Evolutionary conservation across 176 grass and related monocot species (phyloP).

Genomic region (Musa schizocarpa): DNA sequence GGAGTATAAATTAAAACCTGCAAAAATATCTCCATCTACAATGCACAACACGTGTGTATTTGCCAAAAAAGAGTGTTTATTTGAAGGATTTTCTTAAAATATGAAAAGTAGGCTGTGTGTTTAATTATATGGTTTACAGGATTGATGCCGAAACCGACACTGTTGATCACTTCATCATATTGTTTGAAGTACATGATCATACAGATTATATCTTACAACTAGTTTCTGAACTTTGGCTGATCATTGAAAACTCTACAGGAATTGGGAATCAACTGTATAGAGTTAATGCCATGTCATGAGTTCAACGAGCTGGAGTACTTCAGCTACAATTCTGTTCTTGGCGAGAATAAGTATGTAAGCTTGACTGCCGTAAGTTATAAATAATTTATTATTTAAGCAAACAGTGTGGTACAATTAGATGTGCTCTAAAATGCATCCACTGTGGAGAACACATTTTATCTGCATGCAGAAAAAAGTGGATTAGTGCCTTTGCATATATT

Average conservation of each 20-base stretch:
- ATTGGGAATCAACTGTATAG: constrained; percentile 88
- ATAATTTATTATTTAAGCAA: constrained; percentile 3
- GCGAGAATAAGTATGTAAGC: constrained; percentile 54
- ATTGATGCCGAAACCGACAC: no score
- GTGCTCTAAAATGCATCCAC: neutral
- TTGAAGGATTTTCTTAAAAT: neutral
- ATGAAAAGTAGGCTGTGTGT: no score
- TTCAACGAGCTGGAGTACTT: constrained; percentile 93
- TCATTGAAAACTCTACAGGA: constrained; percentile 41
- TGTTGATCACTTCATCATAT: neutral
- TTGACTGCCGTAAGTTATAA: neutral
- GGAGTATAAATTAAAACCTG: neutral
- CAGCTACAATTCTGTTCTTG: constrained; percentile 29
- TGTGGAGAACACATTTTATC: neutral
- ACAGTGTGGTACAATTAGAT: neutral
- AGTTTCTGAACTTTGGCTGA: constrained; percentile 23
- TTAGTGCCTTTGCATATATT: neutral
- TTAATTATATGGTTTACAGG: no score
- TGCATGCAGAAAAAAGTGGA: neutral
- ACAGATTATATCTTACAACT: neutral
- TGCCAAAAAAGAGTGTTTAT: neutral
- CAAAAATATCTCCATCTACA: neutral
- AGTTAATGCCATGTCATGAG: constrained; percentile 94
- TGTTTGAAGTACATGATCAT: neutral
- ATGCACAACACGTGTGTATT: neutral